Evolutionary conservation across 768 basidiomycete species (phyloP), one percentile per base, ranked within the genome.

Genomic region (Pleurotus cornucopiae): DNA sequence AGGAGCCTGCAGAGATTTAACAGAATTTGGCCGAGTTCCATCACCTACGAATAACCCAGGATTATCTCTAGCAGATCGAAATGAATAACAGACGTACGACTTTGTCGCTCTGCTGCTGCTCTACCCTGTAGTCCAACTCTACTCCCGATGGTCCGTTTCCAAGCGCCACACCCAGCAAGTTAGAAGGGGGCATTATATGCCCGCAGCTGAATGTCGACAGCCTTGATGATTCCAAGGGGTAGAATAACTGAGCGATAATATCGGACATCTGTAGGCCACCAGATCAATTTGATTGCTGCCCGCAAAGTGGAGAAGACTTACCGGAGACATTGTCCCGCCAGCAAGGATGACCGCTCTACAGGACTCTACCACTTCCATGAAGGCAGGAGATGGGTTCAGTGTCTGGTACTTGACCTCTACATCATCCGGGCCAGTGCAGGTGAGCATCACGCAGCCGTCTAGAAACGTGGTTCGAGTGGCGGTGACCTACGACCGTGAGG

Each of bases 271-370:
- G 63, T 4, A 20, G n/a, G 39, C n/a, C 9, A 49, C 23, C 18
- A n/a, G 49, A 14, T 49, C n/a, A 55, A 6, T 21, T 39, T 6
- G 54, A 12, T 14, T 2, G 30, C 38, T 57, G 26, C 53, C 46
- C 39, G 44, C 25, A 26, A 23, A 54, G 46, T 46, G 13, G 11
- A 18, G n/a, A 14, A 56, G 45, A 63, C 72, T 53, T 72, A 97
- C 93, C n/a, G 96, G 96, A 5, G 94, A 93, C 97, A 99, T 98
- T 0, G 96, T 99, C 4, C 96, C 96, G 6, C 96, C 96, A 6
- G 97, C 96, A 39, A 99, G 75, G 25, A 98, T 73, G n/a, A 98
- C 86, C 2, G 89, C 81, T 38, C 92, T 75, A 1, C 94, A 92
- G 21, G 78, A 76, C 16, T 93, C 85, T 0, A 92, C 83, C 5